Percentiles rank a stretch among this genome's conserved stretches.
Conservation (phyloP, 2,329 filamentous ascomycete genomes). For the Cladosporium sp. region DNA sequence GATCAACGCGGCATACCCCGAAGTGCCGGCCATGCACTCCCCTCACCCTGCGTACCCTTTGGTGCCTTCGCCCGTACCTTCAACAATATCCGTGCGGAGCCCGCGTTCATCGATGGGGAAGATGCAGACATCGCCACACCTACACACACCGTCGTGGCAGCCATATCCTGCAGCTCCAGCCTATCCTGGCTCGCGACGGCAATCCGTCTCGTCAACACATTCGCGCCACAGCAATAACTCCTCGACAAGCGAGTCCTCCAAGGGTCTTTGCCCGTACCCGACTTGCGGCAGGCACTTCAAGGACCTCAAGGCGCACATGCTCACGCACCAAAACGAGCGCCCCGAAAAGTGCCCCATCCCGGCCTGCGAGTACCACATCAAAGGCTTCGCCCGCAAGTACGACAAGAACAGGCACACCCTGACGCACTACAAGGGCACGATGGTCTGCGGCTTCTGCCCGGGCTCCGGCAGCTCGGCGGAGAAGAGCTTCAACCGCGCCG, state of each 20-base stretch:
- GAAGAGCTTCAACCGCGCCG: conserved; percentile 92
- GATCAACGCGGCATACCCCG: conserved; percentile 42
- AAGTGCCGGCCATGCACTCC: conserved; percentile 35
- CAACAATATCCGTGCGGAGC: conserved; percentile 45
- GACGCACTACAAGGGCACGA: conserved; percentile 94
- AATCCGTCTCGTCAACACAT: conserved; percentile 64
- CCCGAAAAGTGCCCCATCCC: conserved; percentile 92
- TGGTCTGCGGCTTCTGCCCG: conserved; percentile 93
- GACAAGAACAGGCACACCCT: conserved; percentile 93
- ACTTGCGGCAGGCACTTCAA: conserved; percentile 85
- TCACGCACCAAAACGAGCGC: conserved; percentile 84
- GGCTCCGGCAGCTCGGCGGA: conserved; percentile 81
- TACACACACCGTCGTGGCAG: conserved; percentile 50
- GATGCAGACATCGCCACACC: conserved; percentile 56
- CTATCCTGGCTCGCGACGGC: conserved; percentile 46
- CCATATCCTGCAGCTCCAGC: conserved; percentile 38
- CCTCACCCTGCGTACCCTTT: conserved; percentile 33
- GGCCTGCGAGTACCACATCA: conserved; percentile 84
- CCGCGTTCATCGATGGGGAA: conserved; percentile 32
- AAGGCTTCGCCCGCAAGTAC: conserved; percentile 91
- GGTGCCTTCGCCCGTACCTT: conserved; percentile 60
- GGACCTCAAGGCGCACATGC: conserved; percentile 87
- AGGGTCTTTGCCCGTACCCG: conserved; percentile 69
- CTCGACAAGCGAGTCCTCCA: conserved; percentile 45
- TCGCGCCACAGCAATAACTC: conserved; percentile 53